A percentile compares a stretch with the other conserved stretches of the same genome.
Evolutionary conservation across 495 filamentous ascomycete genomes (phyloP).

Genomic region (Penicillium tannophilum): DNA sequence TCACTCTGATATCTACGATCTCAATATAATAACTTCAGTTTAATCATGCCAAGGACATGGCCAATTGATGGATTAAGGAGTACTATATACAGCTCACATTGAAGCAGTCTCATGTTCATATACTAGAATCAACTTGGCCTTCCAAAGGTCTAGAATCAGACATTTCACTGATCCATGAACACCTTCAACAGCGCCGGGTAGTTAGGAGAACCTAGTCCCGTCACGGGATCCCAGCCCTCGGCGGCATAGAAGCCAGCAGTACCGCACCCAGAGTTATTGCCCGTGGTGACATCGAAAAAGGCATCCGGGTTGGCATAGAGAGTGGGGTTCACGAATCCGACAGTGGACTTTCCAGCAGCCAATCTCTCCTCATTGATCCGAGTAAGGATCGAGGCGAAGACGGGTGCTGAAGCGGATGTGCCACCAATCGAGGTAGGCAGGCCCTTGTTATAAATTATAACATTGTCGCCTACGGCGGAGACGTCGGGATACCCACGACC

Average conservation of each 20-base stretch:
- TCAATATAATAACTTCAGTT: too few relatives aligned
- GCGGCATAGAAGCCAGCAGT: conserved; percentile 55
- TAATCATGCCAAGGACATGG: too few relatives aligned
- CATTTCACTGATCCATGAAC: conserved; percentile 34
- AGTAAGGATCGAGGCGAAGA: conserved; percentile 59
- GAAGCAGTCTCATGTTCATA: neutral
- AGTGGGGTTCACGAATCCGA: conserved; percentile 64
- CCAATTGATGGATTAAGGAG: too few relatives aligned
- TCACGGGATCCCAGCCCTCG: conserved; percentile 66
- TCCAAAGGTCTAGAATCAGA: neutral
- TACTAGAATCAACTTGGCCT: neutral
- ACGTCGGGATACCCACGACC: conserved; percentile 70
- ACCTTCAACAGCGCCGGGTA: conserved; percentile 51
- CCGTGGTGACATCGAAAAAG: conserved; percentile 62
- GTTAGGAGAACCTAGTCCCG: conserved; percentile 60
- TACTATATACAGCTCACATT: neutral
- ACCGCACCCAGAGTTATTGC: conserved; percentile 61
- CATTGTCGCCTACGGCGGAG: conserved; percentile 61
- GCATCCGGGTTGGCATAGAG: conserved; percentile 63
- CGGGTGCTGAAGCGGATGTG: conserved; percentile 60
- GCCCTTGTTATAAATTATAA: conserved; percentile 49
- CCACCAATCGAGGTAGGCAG: conserved; percentile 48
- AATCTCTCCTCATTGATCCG: conserved; percentile 65
- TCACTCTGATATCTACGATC: too few relatives aligned
- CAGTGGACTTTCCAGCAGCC: conserved; percentile 52